Evolutionary conservation across 306 rosid species (phyloP), one percentile per base, ranked within the genome.

Genomic region (Quercus engelmannii): DNA sequence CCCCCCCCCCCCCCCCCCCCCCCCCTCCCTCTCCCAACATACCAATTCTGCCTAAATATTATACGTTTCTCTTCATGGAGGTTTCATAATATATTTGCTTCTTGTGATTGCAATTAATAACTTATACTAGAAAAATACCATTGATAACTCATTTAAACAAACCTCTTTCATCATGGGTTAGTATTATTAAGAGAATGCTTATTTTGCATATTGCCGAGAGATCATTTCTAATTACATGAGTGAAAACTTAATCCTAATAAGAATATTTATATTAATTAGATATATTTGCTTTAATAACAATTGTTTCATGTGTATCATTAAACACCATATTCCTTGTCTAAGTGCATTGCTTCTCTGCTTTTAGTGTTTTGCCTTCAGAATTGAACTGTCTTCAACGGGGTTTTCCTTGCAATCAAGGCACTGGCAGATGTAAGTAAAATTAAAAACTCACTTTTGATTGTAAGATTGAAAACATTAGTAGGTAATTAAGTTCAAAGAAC

Each of bases 281-380:
- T 33, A 33, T 5, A 33, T 33, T 4, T 33, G 6, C 41, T 35
- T 35, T 35, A 35, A 35, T 35, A 35, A 35, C 7, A 1, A 5
- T 1, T 35, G 41, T 35, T 35, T 35, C 41, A 35, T 35, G 8
- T 35, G 41, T 1, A 35, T 0, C 41, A 35, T 35, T 35, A 35
- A 33, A 33, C 38, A 5, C 5, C 19, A 14, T 71, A 56, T 38
- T 56, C 64, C 46, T 55, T 10, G 12, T 31, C 17, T 76, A 69
- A 78, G 58, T 81, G 28, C 25, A 55, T 67, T 54, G 19, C 69
- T 61, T 64, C 7, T 73, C 21, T 61, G 62, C 76, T 87, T 80
- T 80, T 87, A 92, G 97, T 57, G 89, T 55, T 46, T 85, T 35
- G 9, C 41, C 9, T 6, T 6, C 9, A 35, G 2, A 8, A 35